Evolutionary conservation across 441 rosid species (phyloP), one percentile per base, ranked within the genome.

Genomic region (Corymbia citriodora): DNA sequence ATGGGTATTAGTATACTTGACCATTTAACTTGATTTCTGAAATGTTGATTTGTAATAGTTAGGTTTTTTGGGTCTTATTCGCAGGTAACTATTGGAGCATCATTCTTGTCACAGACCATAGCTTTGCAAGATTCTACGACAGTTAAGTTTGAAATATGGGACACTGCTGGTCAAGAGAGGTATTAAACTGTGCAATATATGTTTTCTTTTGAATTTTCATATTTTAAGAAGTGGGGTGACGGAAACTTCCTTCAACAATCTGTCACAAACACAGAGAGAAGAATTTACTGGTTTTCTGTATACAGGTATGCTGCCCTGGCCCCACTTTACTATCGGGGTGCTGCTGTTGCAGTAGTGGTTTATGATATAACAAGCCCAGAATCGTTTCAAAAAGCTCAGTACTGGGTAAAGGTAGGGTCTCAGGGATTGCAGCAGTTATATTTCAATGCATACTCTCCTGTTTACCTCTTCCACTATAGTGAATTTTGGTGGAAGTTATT

Each of bases 141-240:
- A 8, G 97, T 98, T 74, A 98, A 98, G 94, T 97, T 98, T 95
- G 99, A 98, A 94, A 98, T 98, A 93, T 98, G 99, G 99, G 99
- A 97, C 91, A 98, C 99, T 89, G 99, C 99, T 87, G 99, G 99
- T 55, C 99, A 98, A 92, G 99, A 98, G 94, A 96, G 99, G 99
- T 98, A 95, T 87, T 90, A 50, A 88, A 61, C 57, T 27, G 31
- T 74, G 85, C 85, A 36, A 72, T 14, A 10, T 54, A 48, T 87
- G 61, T 87, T 54, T 55, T 55, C 65, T 87, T 48, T 87, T 33
- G 52, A 55, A 87, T 87, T 87, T 61, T 55, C 45, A 31, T 61
- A 54, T 23, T 87, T 87, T 87, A 36, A 40, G 50, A 40, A 74
- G 85, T 40, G 18, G 17, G 29, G 52, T 40, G 85, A 40, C 0